Evolutionary conservation across 345 rosid genomes (phyloP).

Genomic region (Arabis alpina): DNA sequence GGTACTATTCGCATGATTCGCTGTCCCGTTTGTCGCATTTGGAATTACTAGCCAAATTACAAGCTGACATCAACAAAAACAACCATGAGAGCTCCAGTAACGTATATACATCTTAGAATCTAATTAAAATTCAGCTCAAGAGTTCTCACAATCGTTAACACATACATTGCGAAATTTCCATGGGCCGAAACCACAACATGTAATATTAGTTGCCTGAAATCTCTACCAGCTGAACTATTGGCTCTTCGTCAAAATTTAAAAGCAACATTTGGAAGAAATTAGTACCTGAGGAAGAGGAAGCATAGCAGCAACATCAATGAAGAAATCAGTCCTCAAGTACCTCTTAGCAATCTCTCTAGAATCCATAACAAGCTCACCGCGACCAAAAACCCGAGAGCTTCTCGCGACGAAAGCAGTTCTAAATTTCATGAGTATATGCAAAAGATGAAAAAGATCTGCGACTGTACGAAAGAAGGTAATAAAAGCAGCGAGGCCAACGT

Average conservation of each 20-base stretch:
- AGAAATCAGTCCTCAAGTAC: constrained; percentile 71
- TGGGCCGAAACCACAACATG: too few species aligned
- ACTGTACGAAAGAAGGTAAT: constrained; percentile 72
- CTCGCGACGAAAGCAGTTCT: constrained; percentile 82
- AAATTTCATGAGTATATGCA: constrained; percentile 79
- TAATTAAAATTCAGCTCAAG: neutral
- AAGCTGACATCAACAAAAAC: constrained; percentile 52
- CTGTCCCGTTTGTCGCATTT: constrained; percentile 51
- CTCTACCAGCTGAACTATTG: too few species aligned
- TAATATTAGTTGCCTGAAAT: too few species aligned
- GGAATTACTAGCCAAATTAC: constrained; percentile 77
- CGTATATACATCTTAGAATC: neutral
- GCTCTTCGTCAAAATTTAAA: too few species aligned
- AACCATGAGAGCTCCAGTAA: constrained; percentile 16
- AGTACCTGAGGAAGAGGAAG: constrained; percentile 88
- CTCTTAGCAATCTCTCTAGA: constrained; percentile 65
- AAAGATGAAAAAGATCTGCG: constrained; percentile 64
- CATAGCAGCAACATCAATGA: constrained; percentile 75
- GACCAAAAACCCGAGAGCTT: constrained; percentile 75
- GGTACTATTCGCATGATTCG: constrained; percentile 69
- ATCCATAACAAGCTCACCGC: constrained; percentile 92
- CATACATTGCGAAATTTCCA: too few species aligned
- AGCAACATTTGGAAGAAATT: constrained; percentile 2
- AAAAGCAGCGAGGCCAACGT: constrained; percentile 52
- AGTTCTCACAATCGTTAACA: neutral